phyloP scores from a whole-genome alignment of 371 early-diverging fungal species.

The Apophysomyces ossiformis region DNA sequence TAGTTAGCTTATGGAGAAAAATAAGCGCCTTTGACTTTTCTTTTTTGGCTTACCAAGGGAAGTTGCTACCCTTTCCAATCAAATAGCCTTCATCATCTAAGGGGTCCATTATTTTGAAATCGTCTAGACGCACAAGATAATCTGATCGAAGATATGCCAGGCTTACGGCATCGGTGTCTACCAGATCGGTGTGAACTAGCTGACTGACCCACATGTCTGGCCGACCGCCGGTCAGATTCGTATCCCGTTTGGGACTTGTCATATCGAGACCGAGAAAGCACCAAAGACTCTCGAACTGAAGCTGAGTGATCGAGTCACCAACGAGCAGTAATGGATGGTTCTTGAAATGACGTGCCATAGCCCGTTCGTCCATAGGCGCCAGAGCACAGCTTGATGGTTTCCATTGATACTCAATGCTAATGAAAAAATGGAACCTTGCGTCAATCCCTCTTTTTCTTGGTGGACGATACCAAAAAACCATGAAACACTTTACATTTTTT shows the following conservation, averaged over 20 bases:
- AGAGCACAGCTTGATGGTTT: constrained; percentile 31
- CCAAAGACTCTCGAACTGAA: constrained; percentile 41
- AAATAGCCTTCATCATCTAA: constrained; percentile 36
- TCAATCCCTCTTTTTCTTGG: not conserved
- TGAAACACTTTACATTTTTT: constrained; percentile 35
- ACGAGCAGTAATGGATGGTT: constrained; percentile 41
- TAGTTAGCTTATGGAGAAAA: no score
- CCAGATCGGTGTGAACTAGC: constrained; percentile 22
- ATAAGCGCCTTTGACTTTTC: not conserved
- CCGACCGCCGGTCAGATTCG: constrained; percentile 32
- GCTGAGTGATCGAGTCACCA: constrained; percentile 47
- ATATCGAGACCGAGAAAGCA: constrained; percentile 37
- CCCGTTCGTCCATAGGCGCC: constrained; percentile 26
- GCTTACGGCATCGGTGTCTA: constrained; percentile 4
- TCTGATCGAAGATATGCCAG: constrained; percentile 42
- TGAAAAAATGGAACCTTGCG: not conserved
- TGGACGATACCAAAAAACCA: not conserved
- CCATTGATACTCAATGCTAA: constrained; percentile 43
- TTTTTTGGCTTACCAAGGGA: constrained; percentile 30
- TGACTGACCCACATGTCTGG: constrained; percentile 33
- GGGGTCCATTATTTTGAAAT: constrained; percentile 38
- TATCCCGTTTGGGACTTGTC: constrained; percentile 17
- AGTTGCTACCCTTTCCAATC: constrained; percentile 41
- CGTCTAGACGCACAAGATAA: constrained; percentile 41
- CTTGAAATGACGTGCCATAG: constrained; percentile 34